Conservation (phyloP, 495 filamentous ascomycete genomes). For the Haplographium delicatum region DNA sequence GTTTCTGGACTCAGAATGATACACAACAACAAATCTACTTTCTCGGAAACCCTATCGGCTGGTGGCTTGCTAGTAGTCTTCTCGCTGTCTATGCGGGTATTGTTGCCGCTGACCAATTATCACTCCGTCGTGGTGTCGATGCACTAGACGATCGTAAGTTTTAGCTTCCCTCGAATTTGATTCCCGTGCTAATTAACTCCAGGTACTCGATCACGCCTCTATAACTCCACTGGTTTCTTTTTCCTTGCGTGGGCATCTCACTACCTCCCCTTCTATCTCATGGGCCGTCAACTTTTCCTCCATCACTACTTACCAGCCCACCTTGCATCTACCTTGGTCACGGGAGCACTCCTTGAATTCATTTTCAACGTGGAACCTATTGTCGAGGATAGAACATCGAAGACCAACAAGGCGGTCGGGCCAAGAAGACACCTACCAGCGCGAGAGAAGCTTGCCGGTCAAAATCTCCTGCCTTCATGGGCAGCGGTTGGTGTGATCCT, state of each 20-base stretch:
- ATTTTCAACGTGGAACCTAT: slow-evolving; percentile 86
- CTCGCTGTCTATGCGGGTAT: slow-evolving; percentile 93
- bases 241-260: slow-evolving; percentile 97
- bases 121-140: slow-evolving; percentile 85
- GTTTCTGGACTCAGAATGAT: slow-evolving; percentile 98
- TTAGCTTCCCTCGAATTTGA: neutral
- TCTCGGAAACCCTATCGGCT: slow-evolving; percentile 92
- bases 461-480: slow-evolving; percentile 75
- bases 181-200: slow-evolving; percentile 13
- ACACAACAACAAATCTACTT: slow-evolving; percentile 98
- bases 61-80: slow-evolving; percentile 92
- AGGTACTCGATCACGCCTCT: slow-evolving; percentile 88
- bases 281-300: slow-evolving; percentile 95
- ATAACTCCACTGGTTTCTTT: slow-evolving; percentile 98
- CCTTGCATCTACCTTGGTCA: slow-evolving; percentile 84
- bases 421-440: slow-evolving; percentile 58
- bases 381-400: slow-evolving; percentile 40
- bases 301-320: slow-evolving; percentile 96
- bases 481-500: slow-evolving; percentile 67
- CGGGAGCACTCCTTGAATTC: slow-evolving; percentile 95
- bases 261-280: slow-evolving; percentile 96
- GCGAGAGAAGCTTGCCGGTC: slow-evolving; percentile 71
- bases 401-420: slow-evolving; percentile 45
- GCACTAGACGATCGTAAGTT: slow-evolving; percentile 88
- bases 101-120: slow-evolving; percentile 87